Base-by-base conservation (phyloP, 352 stramenopile species). In the Globisporangium alternatum region DNA sequence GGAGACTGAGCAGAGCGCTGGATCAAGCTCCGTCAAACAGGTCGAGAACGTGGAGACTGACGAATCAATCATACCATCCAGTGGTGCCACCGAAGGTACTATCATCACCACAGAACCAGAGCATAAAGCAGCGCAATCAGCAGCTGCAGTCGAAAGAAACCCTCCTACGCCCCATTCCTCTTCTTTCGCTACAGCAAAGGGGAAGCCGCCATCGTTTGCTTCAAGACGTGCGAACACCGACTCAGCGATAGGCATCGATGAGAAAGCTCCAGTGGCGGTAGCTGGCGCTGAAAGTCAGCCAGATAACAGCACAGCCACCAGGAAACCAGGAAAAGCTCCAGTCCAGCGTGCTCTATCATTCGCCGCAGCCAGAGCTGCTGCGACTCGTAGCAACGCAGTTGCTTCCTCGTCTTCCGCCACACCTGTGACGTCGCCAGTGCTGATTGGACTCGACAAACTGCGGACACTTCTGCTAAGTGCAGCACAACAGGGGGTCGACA, bases 401-500 rank as follows among this genome's bases (percentile, higher is more conserved):
- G 22, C 45, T 21, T 21, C 53, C 5, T 19, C 52, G 3, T 45
- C 49, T 39, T 21, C 22, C 28, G 17, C 60, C 3, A 2, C 17
- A 15, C 3, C 21, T 13, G 6, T 15, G 19, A 54, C 28, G 21
- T 44, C 66, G 31, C 55, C 60, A 28, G 67, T 64, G 0, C 52
- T 60, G 5, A 41, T 61, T 0, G 69, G 69, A 7, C 54, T 91
- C 15, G 51, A 60, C 8, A 77, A 81, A 25, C 66, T 95, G 1
- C 81, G 79, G 3, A 68, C 66, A 1, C 43, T 93, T 13, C 60
- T 95, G 2, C 30, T 67, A n/a, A 72, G 59, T 19, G 82, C 83
- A 8, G 65, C 80, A 51, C 65, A 69, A 15, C 70, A 72, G n/a
- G 81, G 74, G 1, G 78, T 92, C 33, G 61, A 78, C 33, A 60